phyloP scores from a whole-genome alignment of 139 green algal genomes.

The Desmodesmus armatus region DNA sequence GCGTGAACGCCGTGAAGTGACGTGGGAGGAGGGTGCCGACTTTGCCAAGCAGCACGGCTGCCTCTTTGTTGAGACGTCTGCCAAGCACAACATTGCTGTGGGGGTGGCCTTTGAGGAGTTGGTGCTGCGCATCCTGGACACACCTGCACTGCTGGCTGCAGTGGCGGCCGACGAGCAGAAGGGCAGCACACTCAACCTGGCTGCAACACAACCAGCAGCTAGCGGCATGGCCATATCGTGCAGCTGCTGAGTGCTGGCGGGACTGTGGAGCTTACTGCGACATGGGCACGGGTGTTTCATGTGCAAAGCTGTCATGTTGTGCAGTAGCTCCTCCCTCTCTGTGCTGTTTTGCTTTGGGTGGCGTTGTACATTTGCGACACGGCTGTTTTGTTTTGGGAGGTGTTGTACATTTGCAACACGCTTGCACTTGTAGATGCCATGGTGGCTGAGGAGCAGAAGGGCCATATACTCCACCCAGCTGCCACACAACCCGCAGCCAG shows the following conservation, averaged over 20 bases:
- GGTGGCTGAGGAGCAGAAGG: too few species aligned
- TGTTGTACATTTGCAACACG: too few species aligned
- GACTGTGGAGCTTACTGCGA: background rate
- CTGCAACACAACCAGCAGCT: background rate
- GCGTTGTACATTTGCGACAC: too few species aligned
- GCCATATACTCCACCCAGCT: too few species aligned
- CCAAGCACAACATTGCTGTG: slow-evolving; percentile 88
- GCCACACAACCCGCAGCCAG: too few species aligned
- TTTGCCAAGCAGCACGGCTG: slow-evolving; percentile 87
- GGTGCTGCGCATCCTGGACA: slow-evolving; percentile 81
- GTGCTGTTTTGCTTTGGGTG: too few species aligned
- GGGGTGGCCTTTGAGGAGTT: slow-evolving; percentile 91
- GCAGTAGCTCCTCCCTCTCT: too few species aligned
- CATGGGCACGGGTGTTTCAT: too few species aligned
- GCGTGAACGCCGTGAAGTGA: slow-evolving; percentile 71
- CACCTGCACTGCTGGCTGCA: slow-evolving; percentile 56
- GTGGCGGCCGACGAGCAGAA: slow-evolving; percentile 8
- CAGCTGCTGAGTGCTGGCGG: background rate
- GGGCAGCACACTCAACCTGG: slow-evolving; percentile 3
- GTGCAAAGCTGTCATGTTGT: too few species aligned
- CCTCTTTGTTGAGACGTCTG: slow-evolving; percentile 94
- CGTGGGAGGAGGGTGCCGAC: slow-evolving; percentile 73
- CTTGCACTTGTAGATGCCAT: too few species aligned
- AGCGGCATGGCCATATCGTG: background rate
- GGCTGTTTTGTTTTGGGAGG: too few species aligned